Evolutionary conservation across 139 green algal genomes (phyloP).

Genomic region (Astrephomene gubernaculifera): DNA sequence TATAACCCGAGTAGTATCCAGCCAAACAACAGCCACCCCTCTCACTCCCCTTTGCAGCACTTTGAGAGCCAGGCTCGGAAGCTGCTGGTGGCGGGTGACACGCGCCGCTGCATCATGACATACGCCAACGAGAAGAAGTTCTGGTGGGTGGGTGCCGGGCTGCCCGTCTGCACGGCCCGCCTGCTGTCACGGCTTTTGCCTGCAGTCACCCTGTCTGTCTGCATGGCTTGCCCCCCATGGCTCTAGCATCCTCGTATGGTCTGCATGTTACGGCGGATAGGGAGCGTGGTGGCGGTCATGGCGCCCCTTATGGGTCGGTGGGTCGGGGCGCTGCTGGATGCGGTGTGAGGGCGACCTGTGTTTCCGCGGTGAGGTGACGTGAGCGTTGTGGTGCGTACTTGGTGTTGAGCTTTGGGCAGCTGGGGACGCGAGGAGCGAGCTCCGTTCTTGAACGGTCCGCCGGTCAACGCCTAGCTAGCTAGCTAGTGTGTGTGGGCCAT

Average conservation of each 20-base stretch:
- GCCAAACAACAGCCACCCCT: neutral
- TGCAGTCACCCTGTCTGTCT: too few relatives aligned
- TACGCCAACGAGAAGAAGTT: conserved; percentile 26
- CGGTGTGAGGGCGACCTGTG: too few relatives aligned
- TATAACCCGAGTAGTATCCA: neutral
- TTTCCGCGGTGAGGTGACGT: too few relatives aligned
- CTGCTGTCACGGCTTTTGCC: too few relatives aligned
- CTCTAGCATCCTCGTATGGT: too few relatives aligned
- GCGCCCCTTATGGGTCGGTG: neutral
- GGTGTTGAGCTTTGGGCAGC: too few relatives aligned
- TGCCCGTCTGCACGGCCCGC: neutral
- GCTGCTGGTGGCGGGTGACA: conserved; percentile 27
- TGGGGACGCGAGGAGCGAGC: too few relatives aligned
- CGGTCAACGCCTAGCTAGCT: too few relatives aligned
- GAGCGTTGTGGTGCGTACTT: too few relatives aligned
- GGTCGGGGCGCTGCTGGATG: neutral
- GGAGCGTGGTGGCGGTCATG: neutral
- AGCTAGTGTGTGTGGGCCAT: too few relatives aligned
- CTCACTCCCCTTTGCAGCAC: neutral
- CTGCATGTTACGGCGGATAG: neutral
- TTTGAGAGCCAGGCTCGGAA: neutral
- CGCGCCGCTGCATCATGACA: neutral
- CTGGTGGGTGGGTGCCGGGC: conserved; percentile 6
- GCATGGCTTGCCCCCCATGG: too few relatives aligned
- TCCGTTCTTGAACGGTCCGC: too few relatives aligned